phyloP scores from a whole-genome alignment of 1,284 basidiomycete genomes.

The Ceratobasidium sp. region DNA sequence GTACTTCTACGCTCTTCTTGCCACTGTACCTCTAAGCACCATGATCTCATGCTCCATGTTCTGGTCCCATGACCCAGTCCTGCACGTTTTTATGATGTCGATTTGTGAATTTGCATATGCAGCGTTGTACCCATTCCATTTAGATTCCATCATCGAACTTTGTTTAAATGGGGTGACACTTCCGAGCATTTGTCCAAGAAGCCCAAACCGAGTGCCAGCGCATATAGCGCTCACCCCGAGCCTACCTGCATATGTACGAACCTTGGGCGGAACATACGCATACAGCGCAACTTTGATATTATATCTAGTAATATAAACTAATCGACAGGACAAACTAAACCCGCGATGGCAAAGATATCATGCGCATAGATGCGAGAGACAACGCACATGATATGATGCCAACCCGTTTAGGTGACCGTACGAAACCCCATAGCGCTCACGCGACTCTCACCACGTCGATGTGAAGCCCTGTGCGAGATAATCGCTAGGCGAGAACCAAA shows the following conservation, averaged over 20 bases:
- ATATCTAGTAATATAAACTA: not conserved
- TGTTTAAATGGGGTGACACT: not conserved
- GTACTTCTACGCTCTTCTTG: not conserved
- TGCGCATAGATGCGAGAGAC: not conserved
- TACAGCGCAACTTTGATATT: slow-evolving; percentile 15
- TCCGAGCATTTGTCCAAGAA: not conserved
- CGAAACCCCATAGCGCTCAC: not conserved
- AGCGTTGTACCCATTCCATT: not conserved
- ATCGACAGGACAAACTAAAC: slow-evolving; percentile 5
- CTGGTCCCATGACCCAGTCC: not conserved
- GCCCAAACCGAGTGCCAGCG: not conserved
- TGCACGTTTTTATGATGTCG: not conserved
- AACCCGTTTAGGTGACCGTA: not conserved
- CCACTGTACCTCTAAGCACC: not conserved
- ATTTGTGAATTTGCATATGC: not conserved
- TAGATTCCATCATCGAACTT: not conserved
- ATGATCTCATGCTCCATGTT: not conserved
- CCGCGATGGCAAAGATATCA: not conserved
- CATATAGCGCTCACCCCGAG: not conserved
- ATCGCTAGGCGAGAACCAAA: slow-evolving; percentile 13
- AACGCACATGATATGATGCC: not conserved
- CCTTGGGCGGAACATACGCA: not conserved
- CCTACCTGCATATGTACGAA: not conserved
- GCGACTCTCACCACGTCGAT: slow-evolving; percentile 29
- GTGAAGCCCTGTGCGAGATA: slow-evolving; percentile 38